Evolutionary conservation across 1,284 basidiomycete genomes (phyloP).

Genomic region (Tilletia walkeri): DNA sequence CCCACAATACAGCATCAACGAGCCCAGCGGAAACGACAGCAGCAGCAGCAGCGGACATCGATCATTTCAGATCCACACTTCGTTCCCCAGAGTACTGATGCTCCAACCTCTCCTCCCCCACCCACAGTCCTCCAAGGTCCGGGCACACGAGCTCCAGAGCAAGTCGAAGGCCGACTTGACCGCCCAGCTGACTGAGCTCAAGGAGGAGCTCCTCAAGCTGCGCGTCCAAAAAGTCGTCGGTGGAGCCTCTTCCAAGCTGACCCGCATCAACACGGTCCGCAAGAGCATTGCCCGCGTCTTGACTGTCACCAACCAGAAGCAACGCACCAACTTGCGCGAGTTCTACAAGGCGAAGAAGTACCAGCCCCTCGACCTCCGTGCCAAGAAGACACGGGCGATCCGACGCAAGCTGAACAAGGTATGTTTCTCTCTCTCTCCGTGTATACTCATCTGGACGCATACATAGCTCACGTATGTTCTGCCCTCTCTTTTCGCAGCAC

Average conservation of each 20-base stretch:
- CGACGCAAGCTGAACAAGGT: constrained; percentile 89
- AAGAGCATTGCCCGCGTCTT: constrained; percentile 98
- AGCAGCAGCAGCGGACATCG: not conserved
- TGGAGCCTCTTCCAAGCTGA: constrained; percentile 91
- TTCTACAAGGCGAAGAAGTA: constrained; percentile 98
- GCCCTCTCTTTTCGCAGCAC: constrained; percentile 29
- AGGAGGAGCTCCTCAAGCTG: constrained; percentile 83
- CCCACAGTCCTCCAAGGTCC: constrained; percentile 64
- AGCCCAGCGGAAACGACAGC: not conserved
- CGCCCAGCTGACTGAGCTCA: constrained; percentile 92
- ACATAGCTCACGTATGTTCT: not conserved
- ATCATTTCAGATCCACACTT: not conserved
- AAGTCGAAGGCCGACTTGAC: constrained; percentile 98
- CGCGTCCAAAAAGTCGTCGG: constrained; percentile 98
- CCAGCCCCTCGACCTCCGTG: constrained; percentile 92
- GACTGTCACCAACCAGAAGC: constrained; percentile 98
- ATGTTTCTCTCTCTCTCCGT: constrained; percentile 15
- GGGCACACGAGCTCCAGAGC: constrained; percentile 96
- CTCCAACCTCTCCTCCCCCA: constrained; percentile 15
- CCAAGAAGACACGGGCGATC: constrained; percentile 98
- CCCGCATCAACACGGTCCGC: constrained; percentile 93
- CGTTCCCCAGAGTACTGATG: not conserved
- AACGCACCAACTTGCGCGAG: constrained; percentile 92
- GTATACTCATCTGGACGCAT: not conserved
- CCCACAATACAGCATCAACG: too few species aligned